Evolutionary conservation across 805 yeast species (phyloP).

Genomic region (Phaffomyces thermotolerans): DNA sequence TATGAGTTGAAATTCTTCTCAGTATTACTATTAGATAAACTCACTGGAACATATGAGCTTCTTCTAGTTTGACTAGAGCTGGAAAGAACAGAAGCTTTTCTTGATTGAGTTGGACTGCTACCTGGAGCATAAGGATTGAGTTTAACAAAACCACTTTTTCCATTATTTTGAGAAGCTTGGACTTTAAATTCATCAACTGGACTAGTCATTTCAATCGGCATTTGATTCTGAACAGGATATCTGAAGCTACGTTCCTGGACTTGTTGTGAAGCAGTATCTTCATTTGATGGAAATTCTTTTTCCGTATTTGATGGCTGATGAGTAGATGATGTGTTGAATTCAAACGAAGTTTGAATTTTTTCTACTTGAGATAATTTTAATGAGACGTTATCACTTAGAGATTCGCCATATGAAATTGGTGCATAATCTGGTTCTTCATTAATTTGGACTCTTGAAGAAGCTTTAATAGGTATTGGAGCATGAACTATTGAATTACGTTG

Average conservation of each 20-base stretch:
- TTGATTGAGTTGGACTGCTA: background rate
- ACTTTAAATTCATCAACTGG: background rate
- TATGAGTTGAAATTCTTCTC: constrained; percentile 6
- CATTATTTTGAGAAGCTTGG: background rate
- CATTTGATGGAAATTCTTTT: no score
- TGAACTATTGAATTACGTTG: background rate
- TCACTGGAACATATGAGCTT: constrained; percentile 6
- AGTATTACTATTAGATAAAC: background rate
- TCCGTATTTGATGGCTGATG: no score
- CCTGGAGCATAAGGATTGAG: constrained; percentile 1
- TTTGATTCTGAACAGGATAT: background rate
- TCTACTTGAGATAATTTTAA: no score
- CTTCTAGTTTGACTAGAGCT: background rate
- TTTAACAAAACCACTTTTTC: background rate
- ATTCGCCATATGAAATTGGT: no score
- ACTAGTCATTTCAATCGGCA: background rate
- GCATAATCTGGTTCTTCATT: no score
- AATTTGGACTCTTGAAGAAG: no score
- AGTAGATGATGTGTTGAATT: no score
- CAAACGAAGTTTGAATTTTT: no score
- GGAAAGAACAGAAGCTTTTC: background rate
- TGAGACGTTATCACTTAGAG: no score
- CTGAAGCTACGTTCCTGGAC: no score
- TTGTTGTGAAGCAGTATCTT: no score
- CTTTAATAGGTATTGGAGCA: background rate